These are phyloP conservation scores for Triticum turgidum DNA, from an alignment of 176 grass and related monocot species.

Conservation along the genomic window DNA sequence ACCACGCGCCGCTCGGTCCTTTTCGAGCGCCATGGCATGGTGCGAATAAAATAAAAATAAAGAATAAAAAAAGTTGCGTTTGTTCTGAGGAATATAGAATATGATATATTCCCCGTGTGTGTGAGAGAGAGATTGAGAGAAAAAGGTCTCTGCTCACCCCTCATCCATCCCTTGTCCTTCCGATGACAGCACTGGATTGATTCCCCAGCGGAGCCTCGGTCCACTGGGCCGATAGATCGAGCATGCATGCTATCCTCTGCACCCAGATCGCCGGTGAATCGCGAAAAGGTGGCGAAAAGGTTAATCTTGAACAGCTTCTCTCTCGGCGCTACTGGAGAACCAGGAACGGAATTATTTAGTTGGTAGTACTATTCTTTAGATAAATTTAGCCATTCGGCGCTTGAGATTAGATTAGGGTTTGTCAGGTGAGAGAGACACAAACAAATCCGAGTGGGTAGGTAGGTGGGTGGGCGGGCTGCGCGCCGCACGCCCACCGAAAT, in stretches of 20 bases:
- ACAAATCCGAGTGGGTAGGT: not conserved
- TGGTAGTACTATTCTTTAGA: no score
- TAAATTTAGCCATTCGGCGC: no score
- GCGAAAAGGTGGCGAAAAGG: not conserved
- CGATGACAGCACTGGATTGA: slow-evolving; percentile 19
- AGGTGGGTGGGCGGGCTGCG: not conserved
- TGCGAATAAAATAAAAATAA: not conserved
- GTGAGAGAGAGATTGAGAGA: not conserved
- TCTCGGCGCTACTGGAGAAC: not conserved
- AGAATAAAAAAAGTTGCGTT: slow-evolving; percentile 19
- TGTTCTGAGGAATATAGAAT: slow-evolving; percentile 29
- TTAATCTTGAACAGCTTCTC: not conserved
- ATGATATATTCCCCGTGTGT: slow-evolving; percentile 13
- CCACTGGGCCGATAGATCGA: slow-evolving; percentile 4
- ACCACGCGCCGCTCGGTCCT: not conserved
- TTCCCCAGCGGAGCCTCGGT: slow-evolving; percentile 4
- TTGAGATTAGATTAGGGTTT: not conserved
- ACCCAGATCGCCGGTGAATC: not conserved
- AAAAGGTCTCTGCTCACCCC: not conserved
- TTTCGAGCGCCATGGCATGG: not conserved
- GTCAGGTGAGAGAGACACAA: not conserved
- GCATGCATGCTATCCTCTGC: slow-evolving; percentile 2
- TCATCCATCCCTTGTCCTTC: slow-evolving; percentile 12
- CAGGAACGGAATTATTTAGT: not conserved
- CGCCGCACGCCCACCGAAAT: not conserved